A percentile compares a stretch with the other conserved stretches of the same genome.
Conservation (phyloP, 306 rosid species). For the Glycine latifolia region DNA sequence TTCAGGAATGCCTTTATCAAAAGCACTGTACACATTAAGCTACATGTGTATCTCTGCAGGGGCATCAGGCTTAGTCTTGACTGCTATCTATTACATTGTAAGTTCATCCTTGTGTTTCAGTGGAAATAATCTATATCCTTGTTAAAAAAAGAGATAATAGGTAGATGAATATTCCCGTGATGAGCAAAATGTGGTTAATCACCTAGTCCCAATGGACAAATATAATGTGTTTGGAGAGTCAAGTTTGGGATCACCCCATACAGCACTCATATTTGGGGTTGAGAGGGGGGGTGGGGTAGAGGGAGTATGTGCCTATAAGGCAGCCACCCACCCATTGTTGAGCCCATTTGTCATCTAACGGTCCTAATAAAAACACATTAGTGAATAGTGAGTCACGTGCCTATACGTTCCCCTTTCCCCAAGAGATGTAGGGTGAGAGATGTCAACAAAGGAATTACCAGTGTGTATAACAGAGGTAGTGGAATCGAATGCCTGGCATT, state of each 20-base stretch:
- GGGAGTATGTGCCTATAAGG: not conserved
- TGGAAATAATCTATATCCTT: conserved; percentile 1
- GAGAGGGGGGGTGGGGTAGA: too few species aligned
- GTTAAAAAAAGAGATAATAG: not conserved
- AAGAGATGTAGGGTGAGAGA: too few species aligned
- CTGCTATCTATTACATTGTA: conserved; percentile 67
- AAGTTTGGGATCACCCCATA: conserved; percentile 6
- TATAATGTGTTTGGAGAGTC: conserved; percentile 2
- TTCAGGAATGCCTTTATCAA: conserved; percentile 79
- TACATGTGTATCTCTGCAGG: conserved; percentile 78
- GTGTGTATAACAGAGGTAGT: too few species aligned
- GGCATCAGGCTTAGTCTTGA: conserved; percentile 74
- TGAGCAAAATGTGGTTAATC: not conserved
- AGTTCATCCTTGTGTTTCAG: conserved; percentile 43
- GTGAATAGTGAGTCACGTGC: too few species aligned
- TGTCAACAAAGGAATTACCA: too few species aligned
- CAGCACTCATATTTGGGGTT: not conserved
- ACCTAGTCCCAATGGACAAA: not conserved
- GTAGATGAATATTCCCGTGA: not conserved
- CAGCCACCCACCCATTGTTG: not conserved
- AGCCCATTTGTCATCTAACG: not conserved
- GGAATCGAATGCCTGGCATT: too few species aligned
- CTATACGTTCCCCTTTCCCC: too few species aligned
- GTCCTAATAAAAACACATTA: too few species aligned
- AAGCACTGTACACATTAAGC: conserved; percentile 81